Base-by-base conservation (phyloP, 768 basidiomycete species). In the Leccinum broughii region DNA sequence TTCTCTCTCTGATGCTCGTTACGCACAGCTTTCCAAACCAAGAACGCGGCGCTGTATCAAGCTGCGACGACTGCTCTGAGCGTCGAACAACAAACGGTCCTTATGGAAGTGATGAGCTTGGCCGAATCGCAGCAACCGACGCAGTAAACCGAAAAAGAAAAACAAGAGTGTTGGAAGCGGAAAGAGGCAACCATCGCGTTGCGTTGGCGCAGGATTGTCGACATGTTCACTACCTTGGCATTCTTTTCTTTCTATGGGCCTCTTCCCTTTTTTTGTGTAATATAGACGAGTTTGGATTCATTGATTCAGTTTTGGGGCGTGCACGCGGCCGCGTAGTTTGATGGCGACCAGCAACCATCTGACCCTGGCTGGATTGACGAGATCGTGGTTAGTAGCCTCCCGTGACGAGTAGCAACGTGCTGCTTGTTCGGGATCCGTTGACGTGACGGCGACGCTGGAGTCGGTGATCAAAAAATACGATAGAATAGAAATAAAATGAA, bases 101-200 rank as follows among this genome's bases (percentile, higher is more conserved):
- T 93, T 58, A 93, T 93, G 89, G 92, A 94, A 69, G 84, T 92
- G 60, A 91, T 93, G 89, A 79, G 81, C 55, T 78, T 83, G 69
- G 90, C 90, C 30, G 88, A 89, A 64, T 28, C 64, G 13, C 68
- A 66, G 28, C 57, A 39, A n/a, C 58, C 55, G 28, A 37, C 61
- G 2, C 56, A 68, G 62, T 66, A 24, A 58, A 28, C 17, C 20
- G 17, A 51, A 28, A n/a, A 28, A 4, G 15, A 26, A 15, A 28
- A 51, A 51, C 6, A 26, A 24, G 20, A 13, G 1, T 2, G 28
- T 4, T 24, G 15, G 50, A 51, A n/a, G 26, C 9, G 8, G 8
- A 28, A 15, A 15, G 26, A 50, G 24, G 49, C 15, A 4, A 17
- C n/a, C 20, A 13, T 49, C 6, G 22, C 13, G 26, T 50, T 26